Base-by-base conservation (phyloP, 164 flowering plant species). In the Litsea cubeba region DNA sequence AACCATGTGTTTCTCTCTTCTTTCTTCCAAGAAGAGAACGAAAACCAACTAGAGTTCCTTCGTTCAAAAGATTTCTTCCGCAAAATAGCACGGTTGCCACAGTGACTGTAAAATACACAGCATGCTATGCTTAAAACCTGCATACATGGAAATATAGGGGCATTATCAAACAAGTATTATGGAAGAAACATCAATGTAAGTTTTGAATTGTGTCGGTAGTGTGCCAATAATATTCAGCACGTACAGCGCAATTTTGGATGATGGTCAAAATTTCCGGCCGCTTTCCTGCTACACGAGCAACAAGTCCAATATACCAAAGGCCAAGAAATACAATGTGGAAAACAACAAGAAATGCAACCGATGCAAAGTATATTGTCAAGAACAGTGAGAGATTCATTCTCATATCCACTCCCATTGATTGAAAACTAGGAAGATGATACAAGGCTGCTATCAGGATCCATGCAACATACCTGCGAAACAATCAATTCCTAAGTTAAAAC, bases 361-460 rank as follows among this genome's bases (percentile, higher is more conserved):
- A 96, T 54, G 96, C 85, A 73, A 90, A 69, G 69, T 84, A 96
- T 67, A 96, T 91, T 26, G 97, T 87, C 77, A 94, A 82, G 81
- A 92, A 92, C 76, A 96, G 77, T 22, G 99, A 96, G 51, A 96
- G 93, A 74, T 94, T 94, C 99, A 96, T 94, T 81, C 98, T 93
- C 92, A 95, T 73, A 78, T 96, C 99, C 72, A 96, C 92, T 85
- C 98, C 99, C 98, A 96, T 96, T 77, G 99, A 95, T 77, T 86
- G 97, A 85, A 96, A 94, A 84, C 98, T 96, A 30, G 98, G 99
- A 75, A 96, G 97, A 87, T 96, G 99, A 81, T 94, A 94, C 54
- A 94, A 32, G 78, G 99, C 92, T 64, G 99, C 98, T 54, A 94
- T 82, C 73, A 90, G 86, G 73, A 96, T 94, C 99, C 99, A 96